Percentiles rank a stretch among this genome's conserved stretches.
These are phyloP conservation scores for Cyberlindnera euphorbiae DNA, from an alignment of 805 yeast species.

Conservation along the genomic window DNA sequence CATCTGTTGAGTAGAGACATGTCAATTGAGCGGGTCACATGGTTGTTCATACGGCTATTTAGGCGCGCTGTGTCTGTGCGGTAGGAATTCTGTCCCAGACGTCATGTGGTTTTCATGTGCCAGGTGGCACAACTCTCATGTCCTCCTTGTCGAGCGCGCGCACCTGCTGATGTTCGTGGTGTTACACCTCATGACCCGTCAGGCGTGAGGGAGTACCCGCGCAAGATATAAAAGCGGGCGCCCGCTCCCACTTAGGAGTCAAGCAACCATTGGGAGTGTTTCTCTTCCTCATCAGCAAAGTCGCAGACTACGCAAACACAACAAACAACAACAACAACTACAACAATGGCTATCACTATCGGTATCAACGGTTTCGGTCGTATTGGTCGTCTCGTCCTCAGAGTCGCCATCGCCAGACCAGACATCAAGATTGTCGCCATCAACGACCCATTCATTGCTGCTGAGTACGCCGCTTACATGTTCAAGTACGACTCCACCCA, in stretches of 20 bases:
- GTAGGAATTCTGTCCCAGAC: neutral
- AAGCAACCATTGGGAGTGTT: neutral
- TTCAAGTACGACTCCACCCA: conserved; percentile 95
- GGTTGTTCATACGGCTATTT: no score
- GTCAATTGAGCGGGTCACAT: no score
- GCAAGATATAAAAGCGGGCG: conserved; percentile 2
- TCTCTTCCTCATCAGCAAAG: conserved; percentile 3
- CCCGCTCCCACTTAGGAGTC: neutral
- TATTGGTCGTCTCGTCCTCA: conserved; percentile 84
- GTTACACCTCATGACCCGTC: conserved; percentile 12
- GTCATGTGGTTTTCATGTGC: neutral
- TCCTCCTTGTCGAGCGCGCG: conserved; percentile 1
- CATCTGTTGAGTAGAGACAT: no score
- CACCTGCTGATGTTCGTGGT: conserved; percentile 13
- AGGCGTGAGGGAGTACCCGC: no score
- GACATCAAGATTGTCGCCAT: conserved; percentile 74
- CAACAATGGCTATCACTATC: conserved; percentile 31
- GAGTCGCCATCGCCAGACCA: conserved; percentile 57
- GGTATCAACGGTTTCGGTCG: conserved; percentile 96
- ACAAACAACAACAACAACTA: neutral
- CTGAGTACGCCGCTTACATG: conserved; percentile 92
- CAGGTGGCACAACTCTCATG: neutral
- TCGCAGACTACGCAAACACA: neutral
- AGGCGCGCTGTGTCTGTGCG: no score
- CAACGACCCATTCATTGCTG: conserved; percentile 87